Conservation (phyloP, 2,329 filamentous ascomycete genomes). For the Trichophyton simii region DNA sequence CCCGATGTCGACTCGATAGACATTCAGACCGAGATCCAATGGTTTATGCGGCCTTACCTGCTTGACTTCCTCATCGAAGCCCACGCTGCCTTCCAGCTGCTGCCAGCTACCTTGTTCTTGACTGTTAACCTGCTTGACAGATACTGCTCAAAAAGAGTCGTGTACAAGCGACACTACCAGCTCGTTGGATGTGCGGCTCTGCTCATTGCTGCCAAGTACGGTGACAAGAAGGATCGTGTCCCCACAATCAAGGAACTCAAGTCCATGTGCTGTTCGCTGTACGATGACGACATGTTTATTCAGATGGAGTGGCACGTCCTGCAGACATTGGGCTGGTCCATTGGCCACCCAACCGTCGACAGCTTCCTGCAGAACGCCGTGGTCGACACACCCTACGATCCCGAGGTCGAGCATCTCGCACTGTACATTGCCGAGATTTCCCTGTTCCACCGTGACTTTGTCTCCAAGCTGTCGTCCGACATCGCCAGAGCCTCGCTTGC, state of each 20-base stretch:
- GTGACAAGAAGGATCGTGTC: conserved; percentile 97
- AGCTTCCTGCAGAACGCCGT: conserved; percentile 82
- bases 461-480: conserved; percentile 79
- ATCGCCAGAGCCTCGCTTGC: conserved; percentile 81
- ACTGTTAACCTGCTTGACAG: conserved; percentile 93
- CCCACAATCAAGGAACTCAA: conserved; percentile 93
- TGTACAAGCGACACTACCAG: conserved; percentile 99
- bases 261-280: conserved; percentile 97
- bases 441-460: conserved; percentile 92
- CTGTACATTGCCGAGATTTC: conserved; percentile 91
- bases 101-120: conserved; percentile 90
- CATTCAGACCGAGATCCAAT: conserved; percentile 97
- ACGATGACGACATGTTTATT: conserved; percentile 98
- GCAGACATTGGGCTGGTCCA: conserved; percentile 90
- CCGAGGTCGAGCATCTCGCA: conserved; percentile 87
- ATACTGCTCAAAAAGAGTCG: conserved; percentile 93
- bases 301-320: conserved; percentile 99
- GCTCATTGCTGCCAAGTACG: conserved; percentile 95
- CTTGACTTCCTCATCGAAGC: conserved; percentile 97
- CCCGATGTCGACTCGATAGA: conserved; percentile 96
- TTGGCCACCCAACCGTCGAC: conserved; percentile 92
- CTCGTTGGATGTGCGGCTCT: conserved; percentile 91
- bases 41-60: conserved; percentile 98
- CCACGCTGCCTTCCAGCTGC: conserved; percentile 82
- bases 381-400: conserved; percentile 60